These are phyloP conservation scores for Dipodascus geniculatus DNA, from an alignment of 805 yeast genomes.

Conservation along the genomic window DNA sequence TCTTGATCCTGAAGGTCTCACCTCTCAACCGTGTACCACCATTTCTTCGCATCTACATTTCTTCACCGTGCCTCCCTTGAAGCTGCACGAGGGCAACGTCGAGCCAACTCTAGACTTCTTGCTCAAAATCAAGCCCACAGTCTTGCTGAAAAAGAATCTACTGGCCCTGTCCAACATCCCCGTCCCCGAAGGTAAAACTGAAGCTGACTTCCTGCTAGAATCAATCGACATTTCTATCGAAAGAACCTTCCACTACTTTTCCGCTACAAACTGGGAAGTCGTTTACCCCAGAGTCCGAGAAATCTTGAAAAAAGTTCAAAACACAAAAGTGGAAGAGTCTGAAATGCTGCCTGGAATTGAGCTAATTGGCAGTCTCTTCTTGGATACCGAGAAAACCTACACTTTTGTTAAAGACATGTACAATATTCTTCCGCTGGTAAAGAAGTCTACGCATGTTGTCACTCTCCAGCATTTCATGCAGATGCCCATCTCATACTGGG, in stretches of 20 bases:
- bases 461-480: conserved; percentile 35
- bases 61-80: not conserved
- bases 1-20: not conserved
- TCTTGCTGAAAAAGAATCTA: not conserved
- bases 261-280: conserved; percentile 38
- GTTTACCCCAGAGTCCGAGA: conserved; percentile 19
- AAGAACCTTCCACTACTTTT: not conserved
- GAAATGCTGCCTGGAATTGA: conserved; percentile 36
- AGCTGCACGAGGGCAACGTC: not conserved
- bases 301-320: conserved; percentile 24
- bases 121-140: conserved; percentile 1
- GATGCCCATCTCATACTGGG: conserved; percentile 38
- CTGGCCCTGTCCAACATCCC: not conserved
- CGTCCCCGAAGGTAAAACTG: not conserved
- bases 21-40: not conserved
- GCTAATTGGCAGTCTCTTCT: conserved; percentile 31
- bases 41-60: not conserved
- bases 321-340: conserved; percentile 25
- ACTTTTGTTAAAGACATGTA: conserved; percentile 31
- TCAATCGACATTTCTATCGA: not conserved
- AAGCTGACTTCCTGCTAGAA: not conserved
- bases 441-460: conserved; percentile 36
- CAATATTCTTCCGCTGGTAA: conserved; percentile 27
- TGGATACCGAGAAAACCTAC: conserved; percentile 29
- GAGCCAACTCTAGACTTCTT: not conserved